Percentiles rank a stretch among this genome's conserved stretches.
Conservation (phyloP, 345 rosid species). For the Camelina sativa region DNA sequence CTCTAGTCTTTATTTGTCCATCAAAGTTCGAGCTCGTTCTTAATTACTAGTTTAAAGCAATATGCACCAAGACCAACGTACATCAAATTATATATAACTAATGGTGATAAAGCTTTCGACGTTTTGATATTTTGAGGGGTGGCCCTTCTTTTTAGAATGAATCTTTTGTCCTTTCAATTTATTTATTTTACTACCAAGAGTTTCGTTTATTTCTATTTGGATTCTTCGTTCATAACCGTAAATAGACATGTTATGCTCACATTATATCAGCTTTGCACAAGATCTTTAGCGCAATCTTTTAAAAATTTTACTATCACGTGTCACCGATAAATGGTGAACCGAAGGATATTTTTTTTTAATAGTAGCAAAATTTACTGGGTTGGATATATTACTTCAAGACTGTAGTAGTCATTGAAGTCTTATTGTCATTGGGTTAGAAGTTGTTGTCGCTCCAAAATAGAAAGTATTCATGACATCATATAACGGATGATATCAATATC, state of each 20-base stretch:
- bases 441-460: neutral
- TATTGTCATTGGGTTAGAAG: neutral
- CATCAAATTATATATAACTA: conserved; percentile 20
- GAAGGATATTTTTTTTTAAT: no score
- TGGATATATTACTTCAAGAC: neutral
- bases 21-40: conserved; percentile 39
- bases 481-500: no score
- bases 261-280: conserved; percentile 10
- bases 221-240: conserved; percentile 26
- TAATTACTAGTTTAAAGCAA: conserved; percentile 27
- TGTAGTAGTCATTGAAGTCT: neutral
- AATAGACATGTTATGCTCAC: conserved; percentile 10
- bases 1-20: conserved; percentile 42
- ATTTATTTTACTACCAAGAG: neutral
- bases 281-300: neutral
- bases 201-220: conserved; percentile 20
- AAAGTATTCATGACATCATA: neutral
- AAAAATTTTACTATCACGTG: neutral
- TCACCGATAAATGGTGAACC: conserved; percentile 2
- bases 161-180: conserved; percentile 21
- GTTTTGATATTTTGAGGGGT: conserved; percentile 34
- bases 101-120: conserved; percentile 32
- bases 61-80: conserved; percentile 32
- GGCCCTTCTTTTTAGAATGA: conserved; percentile 25
- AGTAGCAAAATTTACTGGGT: neutral